phyloP scores from a whole-genome alignment of 2,329 filamentous ascomycete species.

The Fusarium brachygibbosum region DNA sequence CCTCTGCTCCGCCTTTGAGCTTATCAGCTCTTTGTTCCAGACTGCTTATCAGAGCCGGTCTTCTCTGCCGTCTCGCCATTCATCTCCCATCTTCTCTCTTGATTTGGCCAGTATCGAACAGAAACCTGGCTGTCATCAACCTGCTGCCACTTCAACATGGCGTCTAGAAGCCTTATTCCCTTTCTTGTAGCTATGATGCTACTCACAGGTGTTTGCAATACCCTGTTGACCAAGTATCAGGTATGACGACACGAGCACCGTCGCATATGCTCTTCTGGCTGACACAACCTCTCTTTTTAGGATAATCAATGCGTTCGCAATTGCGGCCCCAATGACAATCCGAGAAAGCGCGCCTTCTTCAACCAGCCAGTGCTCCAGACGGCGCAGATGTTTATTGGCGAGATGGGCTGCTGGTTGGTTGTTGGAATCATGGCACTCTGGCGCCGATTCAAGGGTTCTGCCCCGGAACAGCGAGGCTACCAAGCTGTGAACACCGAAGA shows the following conservation, averaged over 20 bases:
- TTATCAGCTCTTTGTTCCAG: slow-evolving; percentile 44
- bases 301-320: slow-evolving; percentile 97
- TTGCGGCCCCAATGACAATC: slow-evolving; percentile 77
- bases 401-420: slow-evolving; percentile 96
- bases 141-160: slow-evolving; percentile 66
- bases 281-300: slow-evolving; percentile 57
- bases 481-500: slow-evolving; percentile 69
- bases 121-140: slow-evolving; percentile 9
- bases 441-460: slow-evolving; percentile 65
- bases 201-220: slow-evolving; percentile 95
- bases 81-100: slow-evolving; percentile 7
- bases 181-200: slow-evolving; percentile 97
- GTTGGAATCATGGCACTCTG: slow-evolving; percentile 78
- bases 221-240: slow-evolving; percentile 95
- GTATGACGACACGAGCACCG: slow-evolving; percentile 61
- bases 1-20: slow-evolving; percentile 26
- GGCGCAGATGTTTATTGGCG: slow-evolving; percentile 97
- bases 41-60: slow-evolving; percentile 18
- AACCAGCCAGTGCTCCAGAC: slow-evolving; percentile 98
- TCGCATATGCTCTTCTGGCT: slow-evolving; percentile 5
- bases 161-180: slow-evolving; percentile 78
- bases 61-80: slow-evolving; percentile 11
- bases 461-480: slow-evolving; percentile 69
- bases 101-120: slow-evolving; percentile 19
- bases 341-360: slow-evolving; percentile 78